Evolutionary conservation across 768 basidiomycete genomes (phyloP), one percentile per base, ranked within the genome.

Genomic region (Galerina marginata): DNA sequence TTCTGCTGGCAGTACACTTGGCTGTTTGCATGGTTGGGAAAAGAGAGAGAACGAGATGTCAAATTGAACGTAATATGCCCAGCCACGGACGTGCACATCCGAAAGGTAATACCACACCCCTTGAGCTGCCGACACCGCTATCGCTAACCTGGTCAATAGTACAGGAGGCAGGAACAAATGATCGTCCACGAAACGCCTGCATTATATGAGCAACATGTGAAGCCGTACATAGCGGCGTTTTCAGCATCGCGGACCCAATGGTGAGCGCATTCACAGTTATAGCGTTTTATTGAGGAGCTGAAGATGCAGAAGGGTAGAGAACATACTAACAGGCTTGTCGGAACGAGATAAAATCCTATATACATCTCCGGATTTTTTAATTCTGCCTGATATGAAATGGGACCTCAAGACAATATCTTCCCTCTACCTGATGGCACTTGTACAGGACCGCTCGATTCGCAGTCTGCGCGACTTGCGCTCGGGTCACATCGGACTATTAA

Each of bases 341-440:
- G 95, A 98, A 72, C 81, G 83, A 16, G 83, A 89, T 14, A 87
- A 89, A 45, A 73, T 98, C 23, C 75, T 97, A 16, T 88, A 81
- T 68, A 83, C 88, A 2, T 82, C 80, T 11, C 72, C 83, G 0
- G 79, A 83, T 5, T 97, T 91, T 68, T 65, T 96, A 40, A 87
- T 99, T 56, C 75, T 97, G 0, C 96, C 96, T 0, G 96, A 99
- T 75, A 91, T 97, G 86, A 99, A 98, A 77, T 99, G 96, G 96
- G 95, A 99, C 71, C 81, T 87, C 29, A 83, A 78, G 23, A 91
- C 86, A 0, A 64, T 91, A n/a, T 75, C 85, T 0, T 84, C 92
- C 1, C 80, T 99, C 54, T 99, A 99, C 72, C 87, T 99, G 59
- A 79, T 95, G 40, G 93, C 91, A 0, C 83, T 99, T 58, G 84